Conservation (phyloP, 2,329 filamentous ascomycete genomes). For the Blastomyces parvus region DNA sequence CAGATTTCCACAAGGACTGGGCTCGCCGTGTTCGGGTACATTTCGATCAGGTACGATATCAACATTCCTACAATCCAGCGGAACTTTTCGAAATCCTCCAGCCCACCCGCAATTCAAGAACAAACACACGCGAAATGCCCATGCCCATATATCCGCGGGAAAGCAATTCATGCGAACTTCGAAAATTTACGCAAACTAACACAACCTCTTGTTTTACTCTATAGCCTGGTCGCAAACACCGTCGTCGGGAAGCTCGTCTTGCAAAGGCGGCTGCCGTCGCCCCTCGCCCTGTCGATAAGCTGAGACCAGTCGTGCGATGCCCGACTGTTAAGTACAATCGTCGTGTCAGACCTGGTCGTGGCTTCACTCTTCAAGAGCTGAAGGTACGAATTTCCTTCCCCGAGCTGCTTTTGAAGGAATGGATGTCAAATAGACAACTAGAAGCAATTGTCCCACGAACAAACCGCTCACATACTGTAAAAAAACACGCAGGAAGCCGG, state of each 20-base stretch:
- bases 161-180: neutral
- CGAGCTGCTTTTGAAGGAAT: no score
- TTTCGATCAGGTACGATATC: conserved; percentile 88
- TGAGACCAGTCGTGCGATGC: conserved; percentile 94
- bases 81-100: neutral
- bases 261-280: conserved; percentile 92
- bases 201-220: neutral
- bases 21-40: conserved; percentile 97
- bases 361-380: conserved; percentile 94
- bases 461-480: neutral
- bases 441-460: no score
- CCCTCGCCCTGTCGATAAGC: conserved; percentile 92
- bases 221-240: conserved; percentile 91
- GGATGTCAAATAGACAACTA: no score
- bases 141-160: neutral
- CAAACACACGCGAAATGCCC: neutral
- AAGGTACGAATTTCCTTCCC: conserved; percentile 58
- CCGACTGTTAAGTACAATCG: conserved; percentile 99
- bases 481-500: conserved; percentile 65
- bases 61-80: neutral
- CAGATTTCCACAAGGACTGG: conserved; percentile 99
- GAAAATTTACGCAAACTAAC: neutral
- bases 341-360: conserved; percentile 88
- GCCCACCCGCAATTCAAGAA: neutral
- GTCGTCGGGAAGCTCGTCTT: conserved; percentile 81